A percentile compares a stretch with the other conserved stretches of the same genome.
phyloP scores from a whole-genome alignment of 2,329 filamentous ascomycete species.

The Alternaria tenuissima region DNA sequence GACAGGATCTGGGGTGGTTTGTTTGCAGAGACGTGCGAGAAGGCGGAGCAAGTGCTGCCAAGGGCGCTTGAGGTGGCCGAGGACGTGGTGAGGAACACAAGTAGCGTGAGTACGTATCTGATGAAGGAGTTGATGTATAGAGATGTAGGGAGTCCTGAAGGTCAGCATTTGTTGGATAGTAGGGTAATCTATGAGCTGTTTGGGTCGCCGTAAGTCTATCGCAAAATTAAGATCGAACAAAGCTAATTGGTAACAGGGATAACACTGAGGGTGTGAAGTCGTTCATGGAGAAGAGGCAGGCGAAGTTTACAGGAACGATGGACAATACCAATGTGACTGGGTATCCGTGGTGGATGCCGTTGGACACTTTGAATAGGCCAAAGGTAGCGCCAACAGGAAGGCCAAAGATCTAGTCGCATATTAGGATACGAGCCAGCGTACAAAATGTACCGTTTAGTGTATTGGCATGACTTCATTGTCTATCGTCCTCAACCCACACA shows the following conservation, averaged over 20 bases:
- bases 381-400: conserved; percentile 44
- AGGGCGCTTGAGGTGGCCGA: conserved; percentile 71
- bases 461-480: conserved; percentile 23
- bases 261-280: conserved; percentile 72
- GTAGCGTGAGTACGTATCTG: conserved; percentile 67
- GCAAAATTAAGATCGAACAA: neutral
- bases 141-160: conserved; percentile 68
- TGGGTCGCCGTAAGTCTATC: conserved; percentile 53
- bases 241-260: conserved; percentile 56
- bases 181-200: conserved; percentile 70
- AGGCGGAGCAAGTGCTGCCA: conserved; percentile 67
- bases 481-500: conserved; percentile 14
- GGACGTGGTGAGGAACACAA: conserved; percentile 73
- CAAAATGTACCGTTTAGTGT: neutral
- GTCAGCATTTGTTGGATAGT: conserved; percentile 74
- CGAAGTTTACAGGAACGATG: conserved; percentile 68
- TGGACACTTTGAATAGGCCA: conserved; percentile 56
- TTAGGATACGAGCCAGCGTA: neutral
- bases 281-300: conserved; percentile 74
- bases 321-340: conserved; percentile 65
- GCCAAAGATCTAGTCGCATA: conserved; percentile 38
- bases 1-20: conserved; percentile 65
- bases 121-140: conserved; percentile 78
- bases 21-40: conserved; percentile 71
- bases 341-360: conserved; percentile 74